A percentile compares a stretch with the other conserved stretches of the same genome.
Conservation (phyloP, 305 asterid genomes). For the Caryopteris hybrid region DNA sequence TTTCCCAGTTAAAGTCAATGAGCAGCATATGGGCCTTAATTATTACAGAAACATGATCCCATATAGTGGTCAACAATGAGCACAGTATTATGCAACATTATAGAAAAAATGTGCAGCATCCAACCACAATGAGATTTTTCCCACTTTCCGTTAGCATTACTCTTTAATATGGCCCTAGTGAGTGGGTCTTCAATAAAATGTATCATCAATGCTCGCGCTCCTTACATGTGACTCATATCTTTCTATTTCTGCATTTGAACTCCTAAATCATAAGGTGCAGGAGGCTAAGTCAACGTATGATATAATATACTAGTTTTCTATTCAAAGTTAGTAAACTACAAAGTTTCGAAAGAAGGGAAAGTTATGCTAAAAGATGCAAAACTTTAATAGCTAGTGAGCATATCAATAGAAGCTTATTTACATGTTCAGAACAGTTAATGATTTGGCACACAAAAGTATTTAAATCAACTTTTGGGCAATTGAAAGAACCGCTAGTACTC, state of each 20-base stretch:
- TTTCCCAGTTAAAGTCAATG: background rate
- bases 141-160: background rate
- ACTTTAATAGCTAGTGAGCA: background rate
- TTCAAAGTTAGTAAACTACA: background rate
- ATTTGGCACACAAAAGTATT: background rate
- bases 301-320: background rate
- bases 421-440: background rate
- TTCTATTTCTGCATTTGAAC: background rate
- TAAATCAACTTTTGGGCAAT: background rate
- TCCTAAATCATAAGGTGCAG: background rate
- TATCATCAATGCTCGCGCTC: background rate
- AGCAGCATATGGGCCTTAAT: background rate
- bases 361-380: background rate
- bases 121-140: background rate
- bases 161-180: background rate
- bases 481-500: background rate
- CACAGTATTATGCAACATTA: background rate
- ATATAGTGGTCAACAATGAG: background rate
- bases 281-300: conserved; percentile 1
- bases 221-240: background rate
- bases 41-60: background rate
- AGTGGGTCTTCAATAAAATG: background rate
- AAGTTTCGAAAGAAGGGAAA: background rate
- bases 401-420: background rate
- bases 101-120: background rate